A percentile compares a stretch with the other conserved stretches of the same genome.
Conservation (phyloP, 306 rosid genomes). For the Oxytropis ochrocephala region DNA sequence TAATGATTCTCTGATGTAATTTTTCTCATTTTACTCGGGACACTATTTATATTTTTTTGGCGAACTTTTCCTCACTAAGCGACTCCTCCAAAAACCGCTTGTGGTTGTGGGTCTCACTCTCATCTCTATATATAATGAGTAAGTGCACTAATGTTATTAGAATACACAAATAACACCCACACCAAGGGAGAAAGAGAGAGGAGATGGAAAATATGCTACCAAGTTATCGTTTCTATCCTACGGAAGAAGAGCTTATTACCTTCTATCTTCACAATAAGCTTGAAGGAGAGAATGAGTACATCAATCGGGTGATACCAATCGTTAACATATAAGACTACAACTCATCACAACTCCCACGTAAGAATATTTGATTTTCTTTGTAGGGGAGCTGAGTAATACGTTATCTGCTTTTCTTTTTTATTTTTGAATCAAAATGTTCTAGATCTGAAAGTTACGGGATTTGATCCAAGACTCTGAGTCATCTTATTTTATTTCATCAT, state of each 20-base stretch:
- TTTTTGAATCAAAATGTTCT: neutral
- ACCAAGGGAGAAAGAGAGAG: neutral
- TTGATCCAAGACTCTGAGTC: neutral
- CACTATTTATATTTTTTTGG: too few relatives aligned
- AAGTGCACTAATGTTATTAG: neutral
- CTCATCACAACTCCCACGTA: constrained; percentile 87
- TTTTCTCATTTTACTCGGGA: neutral
- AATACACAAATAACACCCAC: neutral
- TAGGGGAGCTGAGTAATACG: neutral
- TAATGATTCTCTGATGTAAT: too few relatives aligned
- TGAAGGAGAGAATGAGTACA: constrained; percentile 40
- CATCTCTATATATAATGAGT: neutral
- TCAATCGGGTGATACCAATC: constrained; percentile 52
- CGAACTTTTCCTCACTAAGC: too few relatives aligned
- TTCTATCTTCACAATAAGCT: constrained; percentile 65
- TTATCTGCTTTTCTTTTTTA: neutral
- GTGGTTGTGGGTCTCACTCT: neutral
- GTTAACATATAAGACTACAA: constrained; percentile 54
- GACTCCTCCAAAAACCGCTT: too few relatives aligned
- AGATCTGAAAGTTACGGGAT: neutral
- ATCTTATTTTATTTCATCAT: neutral
- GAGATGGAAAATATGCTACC: constrained; percentile 53
- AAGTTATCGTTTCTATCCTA: constrained; percentile 83
- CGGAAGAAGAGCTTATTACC: constrained; percentile 69
- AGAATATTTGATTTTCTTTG: neutral